Base-by-base conservation (phyloP, 2,329 filamentous ascomycete genomes). In the Aphanocladium album region DNA sequence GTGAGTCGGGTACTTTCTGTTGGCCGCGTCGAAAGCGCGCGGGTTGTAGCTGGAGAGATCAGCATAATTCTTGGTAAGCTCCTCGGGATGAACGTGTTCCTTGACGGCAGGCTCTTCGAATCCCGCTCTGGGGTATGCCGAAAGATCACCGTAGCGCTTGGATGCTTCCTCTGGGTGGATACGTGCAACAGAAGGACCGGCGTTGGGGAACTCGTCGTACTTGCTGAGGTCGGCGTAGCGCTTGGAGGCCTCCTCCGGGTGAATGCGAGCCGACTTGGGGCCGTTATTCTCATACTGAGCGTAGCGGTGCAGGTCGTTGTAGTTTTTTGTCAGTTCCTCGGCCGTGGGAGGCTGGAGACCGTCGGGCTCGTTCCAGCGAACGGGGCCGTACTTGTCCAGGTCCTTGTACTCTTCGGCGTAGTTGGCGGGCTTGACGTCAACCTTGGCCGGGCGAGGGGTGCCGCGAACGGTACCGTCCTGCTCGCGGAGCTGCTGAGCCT, bases 21-120 rank as follows among this genome's bases (percentile, higher is more conserved):
- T 64, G 8, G 63, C 55, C 2, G 68, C 67, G 41, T 71, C 71
- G 55, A 74, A 73, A 4, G 63, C 62, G 21, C 65, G 64, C 1
- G 68, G 67, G n/a, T 67, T 66, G 63, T 81, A 81, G 60, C 74
- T 69, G 57, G 70, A 69, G 54, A 81, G 70, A 58, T 81, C 79
- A 9, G 71, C 67, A 47, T 79, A 77, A 6, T 69, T 64, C 60
- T 77, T 77, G 27, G 72, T 72, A 49, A 70, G 63, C 62, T 76
- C 73, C 62, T 77, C 75, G 11, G 74, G 69, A n/a, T 74, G 72
- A n/a, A 70, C 60, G 21, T 72, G 69, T 21, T 66, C 62, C 2
- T 62, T 67, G 47, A 64, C 61, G 3, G 61, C 41, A 3, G 64
- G 63, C 60, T 73, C 71, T 55, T 72, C 68, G 35, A 66, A 72